These are phyloP conservation scores for Colletotrichum sp. DNA, from an alignment of 2,329 filamentous ascomycete species.

Conservation along the genomic window DNA sequence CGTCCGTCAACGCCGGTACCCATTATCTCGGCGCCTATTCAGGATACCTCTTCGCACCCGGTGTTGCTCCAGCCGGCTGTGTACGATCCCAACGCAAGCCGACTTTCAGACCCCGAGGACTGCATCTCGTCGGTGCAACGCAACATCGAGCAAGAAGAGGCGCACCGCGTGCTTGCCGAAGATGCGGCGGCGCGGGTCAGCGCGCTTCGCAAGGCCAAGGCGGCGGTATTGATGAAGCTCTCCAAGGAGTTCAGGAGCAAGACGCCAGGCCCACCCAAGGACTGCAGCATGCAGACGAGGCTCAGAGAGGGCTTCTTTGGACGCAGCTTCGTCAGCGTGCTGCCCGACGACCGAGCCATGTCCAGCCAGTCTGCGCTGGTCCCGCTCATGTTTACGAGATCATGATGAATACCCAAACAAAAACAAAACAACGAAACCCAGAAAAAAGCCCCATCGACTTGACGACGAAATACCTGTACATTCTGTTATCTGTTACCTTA, in stretches of 20 bases:
- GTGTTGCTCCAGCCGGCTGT: slow-evolving; percentile 61
- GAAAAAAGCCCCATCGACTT: not conserved
- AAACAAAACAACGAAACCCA: not conserved
- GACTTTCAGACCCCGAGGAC: slow-evolving; percentile 35
- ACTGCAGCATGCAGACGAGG: slow-evolving; percentile 38
- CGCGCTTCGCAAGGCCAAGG: slow-evolving; percentile 63
- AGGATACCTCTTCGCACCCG: slow-evolving; percentile 52
- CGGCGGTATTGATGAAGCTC: slow-evolving; percentile 64
- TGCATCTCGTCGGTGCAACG: slow-evolving; percentile 64
- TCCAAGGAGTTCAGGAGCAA: slow-evolving; percentile 51
- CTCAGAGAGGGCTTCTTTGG: slow-evolving; percentile 50
- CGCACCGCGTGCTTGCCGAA: slow-evolving; percentile 60
- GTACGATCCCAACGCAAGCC: slow-evolving; percentile 50
- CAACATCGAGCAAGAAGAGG: slow-evolving; percentile 61
- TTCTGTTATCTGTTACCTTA: not conserved
- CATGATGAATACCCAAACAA: slow-evolving; percentile 24
- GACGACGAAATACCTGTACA: slow-evolving; percentile 4
- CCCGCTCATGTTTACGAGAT: slow-evolving; percentile 64
- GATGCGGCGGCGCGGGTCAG: slow-evolving; percentile 59
- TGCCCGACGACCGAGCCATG: slow-evolving; percentile 50
- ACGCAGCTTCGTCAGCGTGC: slow-evolving; percentile 35
- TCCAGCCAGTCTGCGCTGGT: slow-evolving; percentile 61
- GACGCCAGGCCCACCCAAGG: slow-evolving; percentile 12
- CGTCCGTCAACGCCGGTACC: slow-evolving; percentile 33
- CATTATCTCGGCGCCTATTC: slow-evolving; percentile 55